Conservation (phyloP, 805 yeast species). For the Diddensiella transvaalensis region DNA sequence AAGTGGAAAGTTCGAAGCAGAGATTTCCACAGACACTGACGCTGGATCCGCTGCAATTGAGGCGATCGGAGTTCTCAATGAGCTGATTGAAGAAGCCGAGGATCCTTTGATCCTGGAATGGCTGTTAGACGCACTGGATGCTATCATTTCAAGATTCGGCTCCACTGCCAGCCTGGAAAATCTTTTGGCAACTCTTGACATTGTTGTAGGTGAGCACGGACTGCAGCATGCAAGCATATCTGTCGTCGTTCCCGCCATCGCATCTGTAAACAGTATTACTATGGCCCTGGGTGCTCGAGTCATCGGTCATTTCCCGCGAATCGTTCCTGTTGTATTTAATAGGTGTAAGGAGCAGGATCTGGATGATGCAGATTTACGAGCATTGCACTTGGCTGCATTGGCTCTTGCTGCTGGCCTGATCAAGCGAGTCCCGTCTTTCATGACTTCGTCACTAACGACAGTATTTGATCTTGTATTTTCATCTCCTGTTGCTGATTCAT, state of each 20-base stretch:
- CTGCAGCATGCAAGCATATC: conserved; percentile 55
- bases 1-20: conserved; percentile 65
- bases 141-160: conserved; percentile 62
- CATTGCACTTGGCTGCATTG: conserved; percentile 67
- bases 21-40: conserved; percentile 48
- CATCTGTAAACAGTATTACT: conserved; percentile 66
- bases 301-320: conserved; percentile 79
- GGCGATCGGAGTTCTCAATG: conserved; percentile 22
- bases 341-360: conserved; percentile 45
- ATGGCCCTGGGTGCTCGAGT: conserved; percentile 78
- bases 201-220: conserved; percentile 52
- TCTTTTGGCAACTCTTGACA: conserved; percentile 46
- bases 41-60: conserved; percentile 50
- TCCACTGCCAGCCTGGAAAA: conserved; percentile 39
- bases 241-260: conserved; percentile 66
- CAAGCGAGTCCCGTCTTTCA: conserved; percentile 81
- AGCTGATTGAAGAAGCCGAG: conserved; percentile 17
- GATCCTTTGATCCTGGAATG: conserved; percentile 56
- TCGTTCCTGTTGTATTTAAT: conserved; percentile 68
- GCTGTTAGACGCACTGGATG: conserved; percentile 63
- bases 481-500: conserved; percentile 43
- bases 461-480: conserved; percentile 51
- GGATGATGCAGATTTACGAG: conserved; percentile 31
- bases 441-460: conserved; percentile 62
- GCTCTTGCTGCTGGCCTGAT: conserved; percentile 70